Conservation (phyloP, 2,329 filamentous ascomycete genomes). For the Alternaria sp. region DNA sequence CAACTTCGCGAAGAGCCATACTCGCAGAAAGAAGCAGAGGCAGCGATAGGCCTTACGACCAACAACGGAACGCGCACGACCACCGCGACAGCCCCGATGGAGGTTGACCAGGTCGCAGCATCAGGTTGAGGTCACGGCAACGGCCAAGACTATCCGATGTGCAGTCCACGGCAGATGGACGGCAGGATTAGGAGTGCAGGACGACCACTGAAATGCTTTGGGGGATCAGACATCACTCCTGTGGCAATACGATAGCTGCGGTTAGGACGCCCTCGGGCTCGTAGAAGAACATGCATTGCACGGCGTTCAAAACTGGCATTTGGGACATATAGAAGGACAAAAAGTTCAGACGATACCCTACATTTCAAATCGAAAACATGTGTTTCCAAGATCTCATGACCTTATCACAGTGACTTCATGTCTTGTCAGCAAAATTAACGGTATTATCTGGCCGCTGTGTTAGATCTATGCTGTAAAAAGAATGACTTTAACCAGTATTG, state of each 20-base stretch:
- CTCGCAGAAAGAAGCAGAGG: conserved; percentile 84
- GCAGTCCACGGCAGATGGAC: neutral
- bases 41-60: conserved; percentile 73
- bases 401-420: neutral
- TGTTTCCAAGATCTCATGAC: neutral
- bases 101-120: conserved; percentile 37
- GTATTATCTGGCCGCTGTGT: neutral
- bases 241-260: neutral
- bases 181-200: neutral
- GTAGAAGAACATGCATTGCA: conserved; percentile 33
- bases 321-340: conserved; percentile 30
- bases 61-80: conserved; percentile 65
- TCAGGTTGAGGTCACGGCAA: conserved; percentile 12
- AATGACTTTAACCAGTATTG: fast-evolving
- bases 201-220: neutral
- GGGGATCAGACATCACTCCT: neutral
- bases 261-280: neutral
- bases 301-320: conserved; percentile 36
- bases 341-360: conserved; percentile 44
- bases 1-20: conserved; percentile 84
- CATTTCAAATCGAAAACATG: conserved; percentile 4
- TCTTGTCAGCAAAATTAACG: neutral
- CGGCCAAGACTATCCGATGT: neutral
- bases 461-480: neutral
- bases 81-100: conserved; percentile 38